phyloP scores from a whole-genome alignment of 768 basidiomycete genomes.

The Rhodotorula taiwanensis region DNA sequence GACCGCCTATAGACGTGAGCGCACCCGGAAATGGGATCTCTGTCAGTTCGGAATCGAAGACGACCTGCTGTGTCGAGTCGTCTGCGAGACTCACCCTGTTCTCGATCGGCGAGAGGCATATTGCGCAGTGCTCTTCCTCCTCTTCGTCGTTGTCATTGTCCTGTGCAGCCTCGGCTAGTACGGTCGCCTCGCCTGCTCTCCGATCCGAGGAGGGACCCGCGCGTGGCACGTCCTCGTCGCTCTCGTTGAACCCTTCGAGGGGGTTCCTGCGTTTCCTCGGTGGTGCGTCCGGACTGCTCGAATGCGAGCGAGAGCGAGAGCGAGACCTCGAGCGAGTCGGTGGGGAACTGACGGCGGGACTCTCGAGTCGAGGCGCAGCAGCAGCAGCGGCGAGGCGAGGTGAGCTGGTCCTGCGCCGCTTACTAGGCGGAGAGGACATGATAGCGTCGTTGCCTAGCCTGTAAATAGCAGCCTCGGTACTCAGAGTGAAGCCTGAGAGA shows the following conservation, averaged over 20 bases:
- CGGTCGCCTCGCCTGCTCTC: no score
- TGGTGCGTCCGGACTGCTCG: neutral
- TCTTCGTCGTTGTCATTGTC: neutral
- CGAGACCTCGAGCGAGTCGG: no score
- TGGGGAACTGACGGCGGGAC: no score
- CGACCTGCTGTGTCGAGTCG: no score
- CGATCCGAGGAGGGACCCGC: no score
- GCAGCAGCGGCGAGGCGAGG: neutral
- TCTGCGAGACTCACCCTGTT: slow-evolving; percentile 18
- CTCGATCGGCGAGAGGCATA: slow-evolving; percentile 34
- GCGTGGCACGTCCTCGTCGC: neutral
- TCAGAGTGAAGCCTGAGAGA: no score
- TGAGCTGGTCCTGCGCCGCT: neutral
- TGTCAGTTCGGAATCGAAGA: no score
- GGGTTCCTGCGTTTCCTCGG: neutral
- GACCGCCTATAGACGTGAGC: slow-evolving; percentile 14
- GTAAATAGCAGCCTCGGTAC: no score
- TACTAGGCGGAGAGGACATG: no score
- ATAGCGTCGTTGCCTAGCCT: no score
- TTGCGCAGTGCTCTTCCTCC: slow-evolving; percentile 27
- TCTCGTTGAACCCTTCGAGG: slow-evolving; percentile 22
- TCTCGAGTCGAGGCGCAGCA: no score
- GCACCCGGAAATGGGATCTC: neutral
- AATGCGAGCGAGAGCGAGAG: no score
- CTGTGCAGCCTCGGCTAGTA: neutral